Conservation (phyloP, 2,329 filamentous ascomycete genomes). For the Verticillium alfalfae region DNA sequence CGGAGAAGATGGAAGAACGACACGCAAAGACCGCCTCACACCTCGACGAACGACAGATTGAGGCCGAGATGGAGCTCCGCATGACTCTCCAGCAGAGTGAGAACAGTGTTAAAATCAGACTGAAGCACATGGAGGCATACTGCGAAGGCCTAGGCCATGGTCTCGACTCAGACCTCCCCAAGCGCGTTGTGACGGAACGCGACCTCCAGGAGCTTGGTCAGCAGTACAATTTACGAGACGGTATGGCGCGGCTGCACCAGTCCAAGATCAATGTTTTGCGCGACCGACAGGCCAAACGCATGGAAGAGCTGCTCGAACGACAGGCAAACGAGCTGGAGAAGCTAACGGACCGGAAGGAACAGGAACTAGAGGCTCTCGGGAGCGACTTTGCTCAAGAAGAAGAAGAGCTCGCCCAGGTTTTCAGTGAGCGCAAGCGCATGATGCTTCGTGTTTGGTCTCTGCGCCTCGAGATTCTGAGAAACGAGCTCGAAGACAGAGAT, state of each 20-base stretch:
- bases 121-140: conserved; percentile 64
- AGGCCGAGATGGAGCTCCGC: conserved; percentile 55
- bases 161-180: conserved; percentile 32
- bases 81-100: conserved; percentile 50
- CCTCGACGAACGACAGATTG: conserved; percentile 57
- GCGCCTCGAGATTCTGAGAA: conserved; percentile 45
- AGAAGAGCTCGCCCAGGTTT: conserved; percentile 36
- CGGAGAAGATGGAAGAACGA: conserved; percentile 48
- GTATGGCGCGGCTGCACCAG: conserved; percentile 53
- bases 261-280: conserved; percentile 60
- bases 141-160: conserved; percentile 47
- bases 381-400: conserved; percentile 43
- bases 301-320: conserved; percentile 52
- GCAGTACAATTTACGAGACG: conserved; percentile 55
- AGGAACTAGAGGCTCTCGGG: conserved; percentile 43
- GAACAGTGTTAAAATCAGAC: conserved; percentile 47
- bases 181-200: conserved; percentile 51
- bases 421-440: conserved; percentile 36
- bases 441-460: conserved; percentile 47
- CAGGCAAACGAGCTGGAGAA: conserved; percentile 47
- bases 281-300: conserved; percentile 56
- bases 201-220: conserved; percentile 54
- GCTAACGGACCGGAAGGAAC: conserved; percentile 36
- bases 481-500: conserved; percentile 41
- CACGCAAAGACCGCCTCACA: conserved; percentile 47